Conservation (phyloP, 2,329 filamentous ascomycete species). For the Sporothrix brasiliensis region DNA sequence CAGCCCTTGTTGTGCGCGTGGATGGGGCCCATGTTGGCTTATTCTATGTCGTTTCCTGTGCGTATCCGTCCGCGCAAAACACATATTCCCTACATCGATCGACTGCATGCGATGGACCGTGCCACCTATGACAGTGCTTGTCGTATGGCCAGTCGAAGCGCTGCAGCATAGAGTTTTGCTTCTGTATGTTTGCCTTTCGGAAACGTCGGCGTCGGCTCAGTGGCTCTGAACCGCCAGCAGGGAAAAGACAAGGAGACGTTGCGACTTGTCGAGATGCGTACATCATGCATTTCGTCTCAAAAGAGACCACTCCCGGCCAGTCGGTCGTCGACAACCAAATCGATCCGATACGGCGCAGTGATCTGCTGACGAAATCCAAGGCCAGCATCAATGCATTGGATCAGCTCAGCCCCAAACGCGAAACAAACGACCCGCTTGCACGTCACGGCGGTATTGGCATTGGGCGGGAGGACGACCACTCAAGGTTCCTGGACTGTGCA, state of each 20-base stretch:
- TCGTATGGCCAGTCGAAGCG: background rate
- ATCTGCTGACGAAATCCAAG: background rate
- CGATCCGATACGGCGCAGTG: background rate
- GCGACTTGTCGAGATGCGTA: background rate
- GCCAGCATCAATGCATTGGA: slow-evolving; percentile 3
- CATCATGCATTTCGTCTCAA: slow-evolving; percentile 3
- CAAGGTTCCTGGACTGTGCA: background rate
- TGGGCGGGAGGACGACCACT: too few species aligned
- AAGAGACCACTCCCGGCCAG: background rate
- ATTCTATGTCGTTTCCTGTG: background rate
- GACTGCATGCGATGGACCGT: background rate
- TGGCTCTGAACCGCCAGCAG: background rate
- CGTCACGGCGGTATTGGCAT: background rate
- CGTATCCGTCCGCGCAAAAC: background rate
- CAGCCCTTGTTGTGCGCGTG: background rate
- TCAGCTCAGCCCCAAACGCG: slow-evolving; percentile 28
- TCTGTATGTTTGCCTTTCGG: background rate
- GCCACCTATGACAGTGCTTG: background rate
- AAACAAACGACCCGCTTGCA: slow-evolving; percentile 23
- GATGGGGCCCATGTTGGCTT: background rate
- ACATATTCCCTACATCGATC: background rate
- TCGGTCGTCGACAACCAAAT: background rate
- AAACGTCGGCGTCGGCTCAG: background rate
- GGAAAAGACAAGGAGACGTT: background rate
- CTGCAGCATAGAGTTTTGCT: background rate